Percentiles rank a stretch among this genome's conserved stretches.
Conservation (phyloP, 306 rosid species). For the Medicago arabica region DNA sequence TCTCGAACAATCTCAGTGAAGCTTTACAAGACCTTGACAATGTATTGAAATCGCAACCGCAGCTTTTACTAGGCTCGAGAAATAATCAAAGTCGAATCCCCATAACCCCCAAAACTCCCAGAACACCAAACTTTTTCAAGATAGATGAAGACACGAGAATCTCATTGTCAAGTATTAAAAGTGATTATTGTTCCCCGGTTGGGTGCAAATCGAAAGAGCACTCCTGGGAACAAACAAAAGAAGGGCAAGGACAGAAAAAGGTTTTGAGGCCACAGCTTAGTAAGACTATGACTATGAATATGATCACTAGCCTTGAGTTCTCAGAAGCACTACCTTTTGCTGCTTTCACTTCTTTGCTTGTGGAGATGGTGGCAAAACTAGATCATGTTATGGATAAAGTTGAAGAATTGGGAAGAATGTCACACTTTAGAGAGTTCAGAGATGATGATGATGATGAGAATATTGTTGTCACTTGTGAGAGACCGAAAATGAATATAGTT, state of each 20-base stretch:
- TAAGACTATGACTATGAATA: slow-evolving; percentile 63
- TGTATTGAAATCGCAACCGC: slow-evolving; percentile 83
- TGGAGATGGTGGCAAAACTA: slow-evolving; percentile 86
- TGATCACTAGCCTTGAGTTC: slow-evolving; percentile 71
- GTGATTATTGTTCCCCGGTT: slow-evolving; percentile 49
- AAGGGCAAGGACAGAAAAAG: slow-evolving; percentile 49
- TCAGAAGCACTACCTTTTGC: slow-evolving; percentile 90
- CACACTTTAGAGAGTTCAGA: slow-evolving; percentile 65
- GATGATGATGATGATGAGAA: slow-evolving; percentile 53
- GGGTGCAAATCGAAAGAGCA: slow-evolving; percentile 51
- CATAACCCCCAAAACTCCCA: slow-evolving; percentile 48
- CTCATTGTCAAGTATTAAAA: slow-evolving; percentile 59
- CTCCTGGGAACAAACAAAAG: slow-evolving; percentile 39
- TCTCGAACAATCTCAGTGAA: slow-evolving; percentile 68
- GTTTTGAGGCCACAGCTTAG: slow-evolving; percentile 71
- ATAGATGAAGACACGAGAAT: slow-evolving; percentile 41
- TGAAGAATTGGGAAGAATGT: slow-evolving; percentile 65
- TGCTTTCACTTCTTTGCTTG: slow-evolving; percentile 77
- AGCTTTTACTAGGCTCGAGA: slow-evolving; percentile 69
- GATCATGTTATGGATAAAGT: slow-evolving; percentile 76
- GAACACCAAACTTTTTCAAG: slow-evolving; percentile 47
- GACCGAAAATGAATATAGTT: slow-evolving; percentile 32
- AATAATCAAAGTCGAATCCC: slow-evolving; percentile 44
- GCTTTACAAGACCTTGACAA: slow-evolving; percentile 72
- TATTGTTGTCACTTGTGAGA: slow-evolving; percentile 64